Percentiles rank a stretch among this genome's conserved stretches.
These are phyloP conservation scores for Sarcomyxa edulis DNA, from an alignment of 768 basidiomycete species.

Conservation along the genomic window DNA sequence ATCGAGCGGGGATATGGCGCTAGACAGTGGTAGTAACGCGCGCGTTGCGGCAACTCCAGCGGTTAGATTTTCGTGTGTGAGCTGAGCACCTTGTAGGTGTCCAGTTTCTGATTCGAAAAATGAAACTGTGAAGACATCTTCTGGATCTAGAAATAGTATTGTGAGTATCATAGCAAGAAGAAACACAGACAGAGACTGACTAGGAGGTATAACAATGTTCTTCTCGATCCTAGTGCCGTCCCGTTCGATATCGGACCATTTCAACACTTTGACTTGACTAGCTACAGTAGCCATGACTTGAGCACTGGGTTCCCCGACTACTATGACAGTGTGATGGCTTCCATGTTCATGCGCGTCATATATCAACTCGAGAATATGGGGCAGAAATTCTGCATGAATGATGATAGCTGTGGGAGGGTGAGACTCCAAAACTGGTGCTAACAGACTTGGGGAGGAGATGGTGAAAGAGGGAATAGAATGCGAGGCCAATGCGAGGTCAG, in stretches of 20 bases:
- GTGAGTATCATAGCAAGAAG: conserved; percentile 3
- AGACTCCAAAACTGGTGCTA: conserved; percentile 58
- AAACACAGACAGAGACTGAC: conserved; percentile 32
- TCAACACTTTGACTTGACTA: conserved; percentile 49
- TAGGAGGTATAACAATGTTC: conserved; percentile 39
- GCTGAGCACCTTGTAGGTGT: conserved; percentile 51
- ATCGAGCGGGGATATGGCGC: conserved; percentile 64
- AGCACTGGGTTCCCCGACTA: conserved; percentile 60
- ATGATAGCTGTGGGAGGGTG: conserved; percentile 74
- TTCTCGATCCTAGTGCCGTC: conserved; percentile 51
- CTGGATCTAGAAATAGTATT: conserved; percentile 35
- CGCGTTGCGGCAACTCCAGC: conserved; percentile 83
- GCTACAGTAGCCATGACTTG: conserved; percentile 42
- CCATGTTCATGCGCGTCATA: conserved; percentile 49
- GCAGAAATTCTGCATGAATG: conserved; percentile 60
- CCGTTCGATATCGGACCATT: conserved; percentile 68
- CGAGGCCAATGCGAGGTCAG: conserved; percentile 73
- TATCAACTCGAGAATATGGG: conserved; percentile 65
- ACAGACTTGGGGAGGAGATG: conserved; percentile 50
- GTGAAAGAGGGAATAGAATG: conserved; percentile 68
- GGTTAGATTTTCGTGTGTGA: conserved; percentile 83
- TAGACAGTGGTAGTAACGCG: conserved; percentile 69
- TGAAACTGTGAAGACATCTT: conserved; percentile 63
- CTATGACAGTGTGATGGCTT: conserved; percentile 53
- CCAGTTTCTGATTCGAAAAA: conserved; percentile 54